A percentile compares a stretch with the other conserved stretches of the same genome.
Conservation (phyloP, 2,329 filamentous ascomycete genomes). For the Davidsoniella virescens region DNA sequence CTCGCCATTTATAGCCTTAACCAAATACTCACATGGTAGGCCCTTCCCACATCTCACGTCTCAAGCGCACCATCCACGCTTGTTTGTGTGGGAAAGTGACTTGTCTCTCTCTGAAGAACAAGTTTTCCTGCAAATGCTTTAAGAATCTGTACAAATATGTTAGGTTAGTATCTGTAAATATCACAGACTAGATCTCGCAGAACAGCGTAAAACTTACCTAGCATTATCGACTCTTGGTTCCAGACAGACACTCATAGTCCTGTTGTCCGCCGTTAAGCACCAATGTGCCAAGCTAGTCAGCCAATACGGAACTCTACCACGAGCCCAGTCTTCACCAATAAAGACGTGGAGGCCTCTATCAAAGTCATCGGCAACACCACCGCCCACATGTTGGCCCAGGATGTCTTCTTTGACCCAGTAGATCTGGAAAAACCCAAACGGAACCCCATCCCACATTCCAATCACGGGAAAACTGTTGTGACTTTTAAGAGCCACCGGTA, state of each 20-base stretch:
- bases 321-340: conserved; percentile 81
- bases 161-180: not conserved
- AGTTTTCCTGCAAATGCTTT: conserved; percentile 51
- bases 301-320: conserved; percentile 71
- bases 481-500: conserved; percentile 46
- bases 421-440: conserved; percentile 93
- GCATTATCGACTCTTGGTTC: conserved; percentile 85
- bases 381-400: conserved; percentile 52
- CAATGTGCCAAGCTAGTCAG: conserved; percentile 76
- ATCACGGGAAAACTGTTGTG: conserved; percentile 79
- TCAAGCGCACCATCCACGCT: conserved; percentile 66
- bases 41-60: conserved; percentile 63
- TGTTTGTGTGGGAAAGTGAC: conserved; percentile 86
- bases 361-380: conserved; percentile 50
- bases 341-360: conserved; percentile 80
- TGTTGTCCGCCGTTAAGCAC: conserved; percentile 57
- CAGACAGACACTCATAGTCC: conserved; percentile 69
- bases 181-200: too few relatives aligned
- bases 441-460: conserved; percentile 83
- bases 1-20: not conserved
- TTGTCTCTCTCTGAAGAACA: conserved; percentile 78
- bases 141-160: conserved; percentile 20
- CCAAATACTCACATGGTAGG: conserved; percentile 34
- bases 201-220: conserved; percentile 40
- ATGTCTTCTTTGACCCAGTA: conserved; percentile 96